phyloP scores from a whole-genome alignment of 2,329 filamentous ascomycete genomes.

The Sclerotinia subarctica region DNA sequence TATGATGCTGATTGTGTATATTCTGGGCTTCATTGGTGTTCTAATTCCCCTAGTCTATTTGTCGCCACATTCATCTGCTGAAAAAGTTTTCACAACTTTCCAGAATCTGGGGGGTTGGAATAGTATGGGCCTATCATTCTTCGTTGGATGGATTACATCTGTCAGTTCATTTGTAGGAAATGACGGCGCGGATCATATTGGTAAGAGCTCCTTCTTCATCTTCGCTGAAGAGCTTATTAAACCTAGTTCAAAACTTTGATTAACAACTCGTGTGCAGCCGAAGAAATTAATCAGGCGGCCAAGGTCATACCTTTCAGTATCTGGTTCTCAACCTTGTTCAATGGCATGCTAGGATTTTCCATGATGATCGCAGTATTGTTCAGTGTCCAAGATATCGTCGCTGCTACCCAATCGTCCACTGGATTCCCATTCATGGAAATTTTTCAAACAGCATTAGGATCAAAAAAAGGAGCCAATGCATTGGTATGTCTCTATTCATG shows the following conservation, averaged over 20 bases:
- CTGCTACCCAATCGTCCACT: background rate
- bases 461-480: constrained; percentile 10
- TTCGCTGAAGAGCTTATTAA: background rate
- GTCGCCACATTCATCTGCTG: constrained; percentile 23
- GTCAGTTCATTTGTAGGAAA: constrained; percentile 3
- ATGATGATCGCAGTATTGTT: constrained; percentile 24
- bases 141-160: constrained; percentile 3
- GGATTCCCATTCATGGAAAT: constrained; percentile 20
- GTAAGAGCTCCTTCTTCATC: background rate
- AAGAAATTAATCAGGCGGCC: constrained; percentile 19
- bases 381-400: constrained; percentile 2
- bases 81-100: constrained; percentile 19
- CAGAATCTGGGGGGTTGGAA: constrained; percentile 19
- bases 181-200: constrained; percentile 14
- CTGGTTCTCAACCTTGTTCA: constrained; percentile 13
- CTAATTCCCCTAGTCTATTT: constrained; percentile 19
- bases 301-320: constrained; percentile 21
- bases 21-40: constrained; percentile 20
- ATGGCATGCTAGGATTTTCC: constrained; percentile 20
- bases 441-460: background rate
- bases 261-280: constrained; percentile 7
- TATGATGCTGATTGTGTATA: constrained; percentile 16
- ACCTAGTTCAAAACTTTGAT: background rate
- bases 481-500: background rate
- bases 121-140: constrained; percentile 19